These are phyloP conservation scores for Bruguiera gymnorhiza DNA, from an alignment of 345 rosid genomes.

Conservation along the genomic window DNA sequence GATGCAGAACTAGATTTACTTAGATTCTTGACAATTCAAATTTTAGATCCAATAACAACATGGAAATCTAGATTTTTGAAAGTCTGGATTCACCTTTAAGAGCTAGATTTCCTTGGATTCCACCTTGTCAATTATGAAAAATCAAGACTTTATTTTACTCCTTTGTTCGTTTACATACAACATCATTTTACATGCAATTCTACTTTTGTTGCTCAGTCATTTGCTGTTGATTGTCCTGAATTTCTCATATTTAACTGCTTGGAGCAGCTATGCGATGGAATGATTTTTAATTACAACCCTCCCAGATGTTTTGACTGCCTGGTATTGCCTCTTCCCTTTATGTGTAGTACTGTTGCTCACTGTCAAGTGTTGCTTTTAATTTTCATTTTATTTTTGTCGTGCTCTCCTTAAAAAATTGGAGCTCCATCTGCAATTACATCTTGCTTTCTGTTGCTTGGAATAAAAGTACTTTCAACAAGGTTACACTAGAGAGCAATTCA, in stretches of 20 bases:
- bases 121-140: not conserved
- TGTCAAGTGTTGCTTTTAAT: not conserved
- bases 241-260: conserved; percentile 23
- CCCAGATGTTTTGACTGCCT: conserved; percentile 78
- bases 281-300: conserved; percentile 87
- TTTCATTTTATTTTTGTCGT: not conserved
- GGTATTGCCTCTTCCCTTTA: conserved; percentile 45
- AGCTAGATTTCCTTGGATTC: too few species aligned
- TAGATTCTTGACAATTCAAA: too few species aligned
- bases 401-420: not conserved
- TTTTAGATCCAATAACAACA: too few species aligned
- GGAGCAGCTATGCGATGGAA: conserved; percentile 81
- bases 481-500: not conserved
- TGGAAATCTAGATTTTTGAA: too few species aligned
- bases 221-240: conserved; percentile 30
- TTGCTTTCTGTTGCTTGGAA: too few species aligned
- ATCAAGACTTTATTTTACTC: not conserved
- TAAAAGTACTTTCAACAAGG: not conserved
- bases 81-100: too few species aligned
- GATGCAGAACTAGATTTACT: not conserved
- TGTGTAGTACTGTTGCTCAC: not conserved
- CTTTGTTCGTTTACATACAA: not conserved
- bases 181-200: not conserved
- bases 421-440: not conserved
- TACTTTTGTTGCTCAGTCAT: conserved; percentile 1